Base-by-base conservation (phyloP, 352 stramenopile species). In the Blastocystis sp. region DNA sequence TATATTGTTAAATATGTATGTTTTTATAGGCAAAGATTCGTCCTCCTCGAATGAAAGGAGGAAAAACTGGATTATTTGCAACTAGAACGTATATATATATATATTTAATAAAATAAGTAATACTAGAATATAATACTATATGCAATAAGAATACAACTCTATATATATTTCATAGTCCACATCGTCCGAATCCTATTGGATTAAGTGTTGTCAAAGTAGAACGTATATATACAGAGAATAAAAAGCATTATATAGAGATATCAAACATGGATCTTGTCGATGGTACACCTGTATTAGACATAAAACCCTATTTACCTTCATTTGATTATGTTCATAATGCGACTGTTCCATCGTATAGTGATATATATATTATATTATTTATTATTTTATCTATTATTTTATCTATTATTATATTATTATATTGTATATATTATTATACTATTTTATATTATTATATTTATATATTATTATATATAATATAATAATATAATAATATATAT, bases 31-130 rank as follows among this genome's bases (percentile, higher is more conserved):
- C 58, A 1, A 67, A 67, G 36, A 45, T 67, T 11, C 55, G 37
- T 4, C 58, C 58, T 24, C 40, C 18, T 18, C 79, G 76, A 31
- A 70, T 87, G 0, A 68, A 69, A 0, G 78, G 79, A 1, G 77
- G 80, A 49, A 86, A 83, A 59, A 78, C 84, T 30, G 80, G 80
- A 2, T 65, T 88, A 31, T 84, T 86, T 59, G 84, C 80, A 16
- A 88, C 80, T 2, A 71, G 80, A 16, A 84, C 79, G 31, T 79
- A n/a, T n/a, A n/a, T n/a, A n/a, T n/a, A n/a, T n/a, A n/a, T n/a
- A n/a, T n/a, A n/a, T n/a, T n/a, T n/a, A n/a, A n/a, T n/a, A n/a
- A n/a, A n/a, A n/a, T n/a, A n/a, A n/a, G n/a, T n/a, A n/a, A n/a
- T n/a, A n/a, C n/a, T n/a, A n/a, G n/a, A n/a, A n/a, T n/a, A n/a